These are phyloP conservation scores for Acorus calamus DNA, from an alignment of 106 monocot species.

Conservation along the genomic window DNA sequence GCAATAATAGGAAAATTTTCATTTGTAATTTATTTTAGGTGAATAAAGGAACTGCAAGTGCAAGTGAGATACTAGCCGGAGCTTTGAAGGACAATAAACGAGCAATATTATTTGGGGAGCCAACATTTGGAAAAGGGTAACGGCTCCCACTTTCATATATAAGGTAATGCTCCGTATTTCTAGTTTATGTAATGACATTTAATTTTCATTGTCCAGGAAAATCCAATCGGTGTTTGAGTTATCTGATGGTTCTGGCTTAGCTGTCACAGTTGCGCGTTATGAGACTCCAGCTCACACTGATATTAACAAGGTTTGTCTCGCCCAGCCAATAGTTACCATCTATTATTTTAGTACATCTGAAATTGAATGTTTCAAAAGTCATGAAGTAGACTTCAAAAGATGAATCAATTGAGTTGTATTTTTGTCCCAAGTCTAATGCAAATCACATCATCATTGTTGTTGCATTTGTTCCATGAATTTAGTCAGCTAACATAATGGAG, in stretches of 20 bases:
- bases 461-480: too few relatives aligned
- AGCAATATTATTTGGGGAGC: slow-evolving; percentile 91
- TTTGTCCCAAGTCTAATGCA: too few relatives aligned
- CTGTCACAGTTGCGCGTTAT: slow-evolving; percentile 93
- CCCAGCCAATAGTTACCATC: not conserved
- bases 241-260: slow-evolving; percentile 95
- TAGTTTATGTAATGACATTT: not conserved
- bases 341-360: too few relatives aligned
- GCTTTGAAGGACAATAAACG: slow-evolving; percentile 96
- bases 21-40: slow-evolving; percentile 34
- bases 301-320: slow-evolving; percentile 69
- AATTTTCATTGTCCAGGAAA: slow-evolving; percentile 47
- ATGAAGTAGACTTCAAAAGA: too few relatives aligned
- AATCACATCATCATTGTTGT: too few relatives aligned
- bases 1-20: too few relatives aligned
- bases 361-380: too few relatives aligned
- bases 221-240: slow-evolving; percentile 95
- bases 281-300: slow-evolving; percentile 95
- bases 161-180: not conserved
- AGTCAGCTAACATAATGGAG: too few relatives aligned
- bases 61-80: slow-evolving; percentile 96
- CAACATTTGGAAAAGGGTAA: slow-evolving; percentile 98
- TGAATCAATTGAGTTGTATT: too few relatives aligned
- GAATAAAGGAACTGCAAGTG: slow-evolving; percentile 97
- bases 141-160: not conserved